Evolutionary conservation across 2,329 filamentous ascomycete species (phyloP), one percentile per base, ranked within the genome.

Genomic region (Diaporthe sp.): DNA sequence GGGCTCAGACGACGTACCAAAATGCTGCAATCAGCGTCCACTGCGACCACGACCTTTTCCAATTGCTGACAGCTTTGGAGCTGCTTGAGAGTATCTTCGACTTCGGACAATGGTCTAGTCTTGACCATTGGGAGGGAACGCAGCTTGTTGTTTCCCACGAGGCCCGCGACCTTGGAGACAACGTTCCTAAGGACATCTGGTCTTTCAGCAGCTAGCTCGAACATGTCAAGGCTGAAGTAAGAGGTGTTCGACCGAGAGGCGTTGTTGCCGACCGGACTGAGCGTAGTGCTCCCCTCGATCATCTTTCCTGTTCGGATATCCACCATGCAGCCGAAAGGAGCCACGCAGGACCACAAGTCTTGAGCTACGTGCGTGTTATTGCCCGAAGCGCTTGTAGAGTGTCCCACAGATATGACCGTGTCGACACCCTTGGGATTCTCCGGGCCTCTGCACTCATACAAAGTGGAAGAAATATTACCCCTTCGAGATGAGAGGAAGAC

Each of bases 161-260:
- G 80, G 12, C 79, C 79, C 57, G 84, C 82, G 7, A 88, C 82
- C 22, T 82, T 80, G 2, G 79, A 77, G 31, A 88, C 76, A 2
- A 88, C 78, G 15, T 82, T 82, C 31, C 81, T 80, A 77, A 88
- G 82, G 2, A 86, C 78, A 77, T 82, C 83, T 9, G 87, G 87
- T 42, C 85, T 81, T 77, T 87, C 81, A 2, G 80, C 80, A n/a
- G 85, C 83, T 5, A 90, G 78, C 0, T 85, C 81, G 51, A 87
- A 84, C 65, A 88, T 80, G 74, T 89, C 87, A 0, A 89, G 83
- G 0, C 87, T 85, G 76, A 84, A 82, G 77, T 87, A 88, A 57
- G 84, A 86, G 31, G 84, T 59, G 19, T 59, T 65, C 28, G 49
- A 4, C 19, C 13, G 57, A 19, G 17, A 57, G 13, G 7, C 13